Conservation (phyloP, 129 eudicot genomes). For the Tagetes patula region DNA sequence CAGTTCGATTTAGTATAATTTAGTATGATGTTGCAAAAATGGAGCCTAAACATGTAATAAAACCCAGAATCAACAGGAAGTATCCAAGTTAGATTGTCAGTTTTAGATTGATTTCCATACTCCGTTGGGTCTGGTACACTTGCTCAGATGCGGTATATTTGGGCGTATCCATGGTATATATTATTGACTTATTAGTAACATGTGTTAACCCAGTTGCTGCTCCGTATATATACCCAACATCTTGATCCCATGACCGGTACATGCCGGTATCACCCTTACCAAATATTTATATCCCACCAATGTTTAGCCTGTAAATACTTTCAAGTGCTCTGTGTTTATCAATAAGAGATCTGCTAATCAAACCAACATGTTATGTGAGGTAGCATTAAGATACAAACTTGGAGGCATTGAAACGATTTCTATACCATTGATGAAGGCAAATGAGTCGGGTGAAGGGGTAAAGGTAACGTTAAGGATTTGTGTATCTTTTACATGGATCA, state of each 20-base stretch:
- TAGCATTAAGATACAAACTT: constrained; percentile 20
- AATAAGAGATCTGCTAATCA: neutral
- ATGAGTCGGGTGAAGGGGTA: constrained; percentile 41
- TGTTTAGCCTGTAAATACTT: constrained; percentile 38
- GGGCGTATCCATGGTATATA: constrained; percentile 27
- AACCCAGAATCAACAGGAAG: constrained; percentile 47
- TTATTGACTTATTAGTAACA: neutral
- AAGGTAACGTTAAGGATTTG: constrained; percentile 36
- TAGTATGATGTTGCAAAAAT: constrained; percentile 41
- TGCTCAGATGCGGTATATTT: neutral
- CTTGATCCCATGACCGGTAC: constrained; percentile 38
- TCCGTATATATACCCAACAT: constrained; percentile 24
- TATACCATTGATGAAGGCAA: constrained; percentile 62
- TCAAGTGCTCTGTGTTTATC: constrained; percentile 29
- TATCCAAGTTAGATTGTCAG: constrained; percentile 23
- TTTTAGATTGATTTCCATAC: constrained; percentile 15
- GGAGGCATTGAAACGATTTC: constrained; percentile 55
- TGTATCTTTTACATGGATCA: constrained; percentile 19
- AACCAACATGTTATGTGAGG: neutral
- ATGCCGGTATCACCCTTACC: constrained; percentile 30
- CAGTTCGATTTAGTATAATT: constrained; percentile 30
- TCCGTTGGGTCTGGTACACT: constrained; percentile 29
- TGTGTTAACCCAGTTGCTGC: neutral
- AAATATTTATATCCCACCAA: constrained; percentile 19
- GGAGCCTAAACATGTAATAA: constrained; percentile 36